Evolutionary conservation across 495 filamentous ascomycete species (phyloP), one percentile per base, ranked within the genome.

Genomic region (Penicillium subrubescens): DNA sequence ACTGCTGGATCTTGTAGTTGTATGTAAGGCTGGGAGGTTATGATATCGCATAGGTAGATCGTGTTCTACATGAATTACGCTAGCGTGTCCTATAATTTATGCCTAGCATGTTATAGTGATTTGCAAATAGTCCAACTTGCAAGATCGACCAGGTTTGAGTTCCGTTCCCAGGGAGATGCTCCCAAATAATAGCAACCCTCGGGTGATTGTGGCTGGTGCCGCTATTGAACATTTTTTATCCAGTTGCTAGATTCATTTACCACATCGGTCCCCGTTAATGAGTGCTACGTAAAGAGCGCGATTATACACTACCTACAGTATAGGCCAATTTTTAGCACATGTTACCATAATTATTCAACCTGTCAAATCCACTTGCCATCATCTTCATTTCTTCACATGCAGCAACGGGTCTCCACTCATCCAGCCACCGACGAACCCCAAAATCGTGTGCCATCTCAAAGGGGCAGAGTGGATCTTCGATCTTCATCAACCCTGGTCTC

Each of bases 341-440:
- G 5, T 43, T 43, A 12, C 12, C 7, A 35, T 3, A 8, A 17
- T 17, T 15, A 43, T 23, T 57, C 39, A 37, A 44, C 41, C 41
- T 44, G 43, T 44, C 44, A 23, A 48, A 48, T 23, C 7, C 11
- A 14, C 11, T 21, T 12, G 19, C 21, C 44, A 25, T 25, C 19
- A 10, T 19, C 19, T 44, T 21, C 27, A 39, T 31, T n/a, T 27
- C 59, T 37, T 53, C 59, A 61, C 57, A 59, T 59, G 57, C n/a
- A 41, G 57, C 50, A 43, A 43, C 57, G 57, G 57, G 25, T 29
- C 27, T 8, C 48, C 48, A 52, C 48, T 52, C 10, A 12, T 48
- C 19, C 44, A 48, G 44, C 23, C 48, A 52, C 48, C 25, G 25
- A 27, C 25, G 23, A 31, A n/a, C 48, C 25, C 29, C 8, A 29